Evolutionary conservation across 345 rosid species (phyloP).

Genomic region (Euclidium syriacum): DNA sequence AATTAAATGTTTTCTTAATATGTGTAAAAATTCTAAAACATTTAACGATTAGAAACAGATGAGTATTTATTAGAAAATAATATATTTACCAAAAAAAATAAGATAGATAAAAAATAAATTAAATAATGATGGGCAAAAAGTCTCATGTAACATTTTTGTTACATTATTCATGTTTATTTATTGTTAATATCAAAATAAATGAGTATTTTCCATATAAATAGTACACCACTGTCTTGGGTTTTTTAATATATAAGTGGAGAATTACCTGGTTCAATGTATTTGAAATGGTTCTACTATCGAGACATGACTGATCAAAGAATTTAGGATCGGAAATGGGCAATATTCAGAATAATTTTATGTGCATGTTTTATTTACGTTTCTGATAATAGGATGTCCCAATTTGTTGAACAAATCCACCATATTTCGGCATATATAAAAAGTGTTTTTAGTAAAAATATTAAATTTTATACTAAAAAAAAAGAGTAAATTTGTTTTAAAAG

Average conservation of each 20-base stretch:
- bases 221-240: background rate
- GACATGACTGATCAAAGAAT: background rate
- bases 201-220: no score
- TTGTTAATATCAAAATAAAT: no score
- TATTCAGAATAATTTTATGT: background rate
- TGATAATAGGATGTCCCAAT: conserved; percentile 1
- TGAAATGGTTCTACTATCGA: conserved; percentile 1
- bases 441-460: no score
- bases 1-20: no score
- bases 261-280: background rate
- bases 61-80: background rate
- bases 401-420: background rate
- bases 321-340: background rate
- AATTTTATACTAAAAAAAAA: no score
- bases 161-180: no score
- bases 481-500: no score
- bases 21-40: no score
- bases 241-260: background rate
- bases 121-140: background rate
- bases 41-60: no score
- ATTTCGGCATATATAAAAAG: no score
- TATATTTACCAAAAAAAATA: background rate
- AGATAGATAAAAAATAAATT: background rate
- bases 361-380: conserved; percentile 5
- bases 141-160: no score